phyloP scores from a whole-genome alignment of 2,329 filamentous ascomycete species.

The Apiospora phragmitis region DNA sequence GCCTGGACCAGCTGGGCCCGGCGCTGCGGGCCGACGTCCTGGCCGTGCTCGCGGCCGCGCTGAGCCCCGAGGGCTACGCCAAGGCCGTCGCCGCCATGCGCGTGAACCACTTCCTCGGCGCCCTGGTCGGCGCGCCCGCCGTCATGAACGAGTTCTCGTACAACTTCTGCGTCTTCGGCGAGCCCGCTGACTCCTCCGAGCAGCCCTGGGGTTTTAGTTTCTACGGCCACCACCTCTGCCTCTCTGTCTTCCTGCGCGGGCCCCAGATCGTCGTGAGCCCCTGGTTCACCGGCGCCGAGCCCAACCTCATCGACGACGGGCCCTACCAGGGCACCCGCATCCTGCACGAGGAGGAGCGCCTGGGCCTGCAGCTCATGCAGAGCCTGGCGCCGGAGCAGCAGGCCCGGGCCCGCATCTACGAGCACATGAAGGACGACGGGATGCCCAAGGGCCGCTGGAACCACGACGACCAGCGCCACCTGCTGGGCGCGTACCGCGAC shows the following conservation, averaged over 20 bases:
- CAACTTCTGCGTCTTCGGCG: conserved; percentile 72
- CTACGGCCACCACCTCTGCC: conserved; percentile 78
- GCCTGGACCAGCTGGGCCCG: conserved; percentile 60
- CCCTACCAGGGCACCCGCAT: conserved; percentile 65
- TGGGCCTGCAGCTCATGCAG: conserved; percentile 72
- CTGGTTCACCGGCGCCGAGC: conserved; percentile 79
- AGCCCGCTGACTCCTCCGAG: conserved; percentile 53
- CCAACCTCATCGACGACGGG: conserved; percentile 70
- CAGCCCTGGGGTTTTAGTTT: conserved; percentile 71
- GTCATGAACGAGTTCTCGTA: conserved; percentile 77
- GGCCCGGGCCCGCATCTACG: conserved; percentile 55
- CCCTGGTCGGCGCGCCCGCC: conserved; percentile 59
- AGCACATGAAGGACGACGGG: conserved; percentile 58
- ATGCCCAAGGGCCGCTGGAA: conserved; percentile 76
- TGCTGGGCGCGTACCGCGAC: conserved; percentile 77
- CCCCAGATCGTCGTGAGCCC: conserved; percentile 69
- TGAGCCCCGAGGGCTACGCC: conserved; percentile 70
- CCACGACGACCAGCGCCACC: conserved; percentile 75
- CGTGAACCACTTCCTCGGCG: conserved; percentile 73
- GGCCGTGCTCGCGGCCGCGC: conserved; percentile 53
- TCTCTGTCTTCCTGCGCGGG: conserved; percentile 68
- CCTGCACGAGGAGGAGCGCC: conserved; percentile 61
- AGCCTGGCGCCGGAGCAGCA: conserved; percentile 50
- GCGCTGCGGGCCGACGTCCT: conserved; percentile 51
- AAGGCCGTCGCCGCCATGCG: conserved; percentile 72